Percentiles rank a stretch among this genome's conserved stretches.
phyloP scores from a whole-genome alignment of 2,329 filamentous ascomycete species.

The Mycosphaerelloides madeirae region DNA sequence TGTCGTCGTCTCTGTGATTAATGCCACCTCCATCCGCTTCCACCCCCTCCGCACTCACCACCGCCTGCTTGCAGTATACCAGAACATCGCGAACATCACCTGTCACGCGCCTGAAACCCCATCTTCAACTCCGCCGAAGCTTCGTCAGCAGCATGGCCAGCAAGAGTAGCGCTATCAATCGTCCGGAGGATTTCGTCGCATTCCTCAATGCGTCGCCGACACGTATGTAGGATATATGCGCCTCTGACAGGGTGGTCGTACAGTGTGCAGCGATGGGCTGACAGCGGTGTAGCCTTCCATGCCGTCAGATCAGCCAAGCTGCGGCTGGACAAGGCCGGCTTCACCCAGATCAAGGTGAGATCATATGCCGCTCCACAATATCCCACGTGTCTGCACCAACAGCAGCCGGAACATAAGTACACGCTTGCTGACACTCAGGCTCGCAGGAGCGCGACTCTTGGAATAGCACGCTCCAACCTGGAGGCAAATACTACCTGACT shows the following conservation, averaged over 20 bases:
- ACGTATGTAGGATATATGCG: constrained; percentile 53
- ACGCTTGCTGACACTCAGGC: background rate
- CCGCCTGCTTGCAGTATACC: no score
- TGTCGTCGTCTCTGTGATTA: no score
- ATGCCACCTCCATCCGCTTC: no score
- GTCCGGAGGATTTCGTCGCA: constrained; percentile 77
- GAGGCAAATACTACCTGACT: constrained; percentile 94
- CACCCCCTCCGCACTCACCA: no score
- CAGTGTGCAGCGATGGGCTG: constrained; percentile 4
- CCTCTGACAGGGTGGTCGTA: background rate
- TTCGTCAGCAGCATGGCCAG: constrained; percentile 26
- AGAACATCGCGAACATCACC: no score
- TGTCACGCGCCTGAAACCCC: no score
- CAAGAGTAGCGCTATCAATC: constrained; percentile 38
- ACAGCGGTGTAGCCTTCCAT: constrained; percentile 69
- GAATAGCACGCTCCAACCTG: constrained; percentile 71
- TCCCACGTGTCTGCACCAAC: background rate
- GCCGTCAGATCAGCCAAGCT: constrained; percentile 75
- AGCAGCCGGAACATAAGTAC: background rate
- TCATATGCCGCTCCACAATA: constrained; percentile 2
- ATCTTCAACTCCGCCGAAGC: background rate
- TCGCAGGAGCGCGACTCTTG: constrained; percentile 77
- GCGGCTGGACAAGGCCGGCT: constrained; percentile 76
- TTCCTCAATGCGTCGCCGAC: constrained; percentile 94
- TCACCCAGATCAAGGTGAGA: constrained; percentile 69